Evolutionary conservation across 352 stramenopile species (phyloP).

Genomic region (Blastocystis sp.): DNA sequence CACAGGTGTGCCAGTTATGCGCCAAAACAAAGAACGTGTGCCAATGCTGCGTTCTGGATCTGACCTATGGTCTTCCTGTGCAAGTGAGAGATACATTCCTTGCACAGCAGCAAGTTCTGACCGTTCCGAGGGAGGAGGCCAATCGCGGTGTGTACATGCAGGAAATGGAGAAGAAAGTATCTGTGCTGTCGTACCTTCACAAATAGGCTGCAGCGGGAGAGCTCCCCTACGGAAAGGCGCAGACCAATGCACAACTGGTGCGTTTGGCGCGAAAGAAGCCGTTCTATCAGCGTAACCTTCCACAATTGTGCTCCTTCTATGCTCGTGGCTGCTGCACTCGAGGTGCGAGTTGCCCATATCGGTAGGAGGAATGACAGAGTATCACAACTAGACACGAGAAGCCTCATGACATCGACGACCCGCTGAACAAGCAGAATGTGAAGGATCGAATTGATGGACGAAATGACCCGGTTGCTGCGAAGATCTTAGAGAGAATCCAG

Average conservation of each 20-base stretch:
- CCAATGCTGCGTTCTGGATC: slow-evolving; percentile 92
- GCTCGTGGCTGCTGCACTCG: slow-evolving; percentile 75
- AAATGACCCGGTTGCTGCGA: slow-evolving; percentile 73
- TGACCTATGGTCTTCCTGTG: slow-evolving; percentile 81
- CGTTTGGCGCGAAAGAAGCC: slow-evolving; percentile 71
- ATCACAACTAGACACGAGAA: slow-evolving; percentile 66
- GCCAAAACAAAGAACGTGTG: slow-evolving; percentile 98
- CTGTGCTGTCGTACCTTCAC: slow-evolving; percentile 68
- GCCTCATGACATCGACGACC: slow-evolving; percentile 70
- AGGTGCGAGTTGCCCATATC: slow-evolving; percentile 72
- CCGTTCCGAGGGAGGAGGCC: slow-evolving; percentile 72
- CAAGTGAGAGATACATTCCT: slow-evolving; percentile 57
- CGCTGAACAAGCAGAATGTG: slow-evolving; percentile 76
- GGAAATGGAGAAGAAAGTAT: slow-evolving; percentile 78
- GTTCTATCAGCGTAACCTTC: slow-evolving; percentile 76
- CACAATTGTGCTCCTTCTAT: slow-evolving; percentile 77
- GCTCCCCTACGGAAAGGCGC: slow-evolving; percentile 59
- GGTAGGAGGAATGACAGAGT: slow-evolving; percentile 52
- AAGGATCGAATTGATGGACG: slow-evolving; percentile 74
- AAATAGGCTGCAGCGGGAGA: slow-evolving; percentile 60
- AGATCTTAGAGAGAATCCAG: slow-evolving; percentile 66
- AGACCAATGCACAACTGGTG: slow-evolving; percentile 68
- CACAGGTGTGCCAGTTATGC: slow-evolving; percentile 88
- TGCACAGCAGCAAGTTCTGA: slow-evolving; percentile 63
- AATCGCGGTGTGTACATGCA: slow-evolving; percentile 78